Conservation (phyloP, 2,329 filamentous ascomycete genomes). For the Neocucurbitaria cava region DNA sequence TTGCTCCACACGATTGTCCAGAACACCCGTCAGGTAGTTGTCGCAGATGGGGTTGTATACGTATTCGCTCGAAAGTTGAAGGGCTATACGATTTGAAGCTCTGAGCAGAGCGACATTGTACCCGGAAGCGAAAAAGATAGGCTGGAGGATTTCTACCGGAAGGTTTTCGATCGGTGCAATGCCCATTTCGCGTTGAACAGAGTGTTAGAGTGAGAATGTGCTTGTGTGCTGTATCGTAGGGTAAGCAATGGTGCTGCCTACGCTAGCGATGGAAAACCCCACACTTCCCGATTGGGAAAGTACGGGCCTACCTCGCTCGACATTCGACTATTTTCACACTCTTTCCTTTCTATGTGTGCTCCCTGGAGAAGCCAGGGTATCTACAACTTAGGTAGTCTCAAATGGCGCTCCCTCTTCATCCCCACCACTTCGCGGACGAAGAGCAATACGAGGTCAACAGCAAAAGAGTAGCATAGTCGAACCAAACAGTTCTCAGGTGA, state of each 20-base stretch:
- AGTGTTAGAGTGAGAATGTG: no score
- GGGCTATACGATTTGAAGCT: constrained; percentile 50
- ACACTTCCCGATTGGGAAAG: neutral
- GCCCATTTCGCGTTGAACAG: constrained; percentile 11
- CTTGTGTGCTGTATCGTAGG: no score
- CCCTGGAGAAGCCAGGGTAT: no score
- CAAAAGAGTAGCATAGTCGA: no score
- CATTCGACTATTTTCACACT: no score
- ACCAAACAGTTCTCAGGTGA: no score
- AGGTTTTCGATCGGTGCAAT: constrained; percentile 52
- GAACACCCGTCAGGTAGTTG: constrained; percentile 25
- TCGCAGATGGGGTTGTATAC: constrained; percentile 33
- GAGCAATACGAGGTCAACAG: no score
- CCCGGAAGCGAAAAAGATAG: constrained; percentile 57
- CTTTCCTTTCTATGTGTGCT: no score
- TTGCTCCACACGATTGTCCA: constrained; percentile 16
- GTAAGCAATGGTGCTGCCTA: neutral
- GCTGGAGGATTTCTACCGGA: constrained; percentile 60
- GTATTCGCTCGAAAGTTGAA: constrained; percentile 33
- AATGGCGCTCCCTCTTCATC: no score
- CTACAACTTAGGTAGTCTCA: no score
- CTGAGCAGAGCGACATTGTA: constrained; percentile 53
- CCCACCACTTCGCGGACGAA: no score
- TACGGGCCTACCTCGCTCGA: no score
- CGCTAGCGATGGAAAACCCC: neutral